Percentiles rank a stretch among this genome's conserved stretches.
These are phyloP conservation scores for Pezicula neosporulosa DNA, from an alignment of 2,329 filamentous ascomycete species.

Conservation along the genomic window DNA sequence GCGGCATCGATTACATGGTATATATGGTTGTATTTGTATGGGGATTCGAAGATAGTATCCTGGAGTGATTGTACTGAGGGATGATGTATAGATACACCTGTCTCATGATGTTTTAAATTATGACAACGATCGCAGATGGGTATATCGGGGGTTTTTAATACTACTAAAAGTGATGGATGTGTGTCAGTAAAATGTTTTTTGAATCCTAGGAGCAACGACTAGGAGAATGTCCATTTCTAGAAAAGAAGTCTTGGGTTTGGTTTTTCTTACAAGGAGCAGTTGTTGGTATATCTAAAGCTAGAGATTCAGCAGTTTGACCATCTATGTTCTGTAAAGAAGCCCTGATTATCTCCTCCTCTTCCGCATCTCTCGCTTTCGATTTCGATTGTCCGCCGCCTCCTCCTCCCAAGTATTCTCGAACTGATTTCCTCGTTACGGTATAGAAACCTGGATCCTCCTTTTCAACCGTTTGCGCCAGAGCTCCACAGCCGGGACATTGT, in stretches of 20 bases:
- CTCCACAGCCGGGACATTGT: constrained; percentile 63
- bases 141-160: constrained; percentile 12
- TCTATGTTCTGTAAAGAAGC: constrained; percentile 21
- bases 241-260: background rate
- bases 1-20: constrained; percentile 95
- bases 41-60: constrained; percentile 83
- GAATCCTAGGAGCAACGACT: no score
- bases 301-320: constrained; percentile 8
- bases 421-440: constrained; percentile 45
- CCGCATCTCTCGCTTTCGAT: background rate
- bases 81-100: constrained; percentile 70
- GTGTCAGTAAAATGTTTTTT: constrained; percentile 3
- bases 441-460: constrained; percentile 54
- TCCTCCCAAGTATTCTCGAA: constrained; percentile 43
- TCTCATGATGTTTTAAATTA: constrained; percentile 70
- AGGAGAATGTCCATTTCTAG: background rate
- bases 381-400: constrained; percentile 12
- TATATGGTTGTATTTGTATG: constrained; percentile 86
- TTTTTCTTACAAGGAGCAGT: background rate
- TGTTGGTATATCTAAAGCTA: background rate
- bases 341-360: constrained; percentile 45
- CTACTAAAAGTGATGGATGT: background rate
- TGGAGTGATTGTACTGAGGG: constrained; percentile 78
- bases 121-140: constrained; percentile 89
- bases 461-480: constrained; percentile 54